A percentile compares a stretch with the other conserved stretches of the same genome.
phyloP scores from a whole-genome alignment of 1,284 basidiomycete genomes.

The Hypsizygus ulmarius region DNA sequence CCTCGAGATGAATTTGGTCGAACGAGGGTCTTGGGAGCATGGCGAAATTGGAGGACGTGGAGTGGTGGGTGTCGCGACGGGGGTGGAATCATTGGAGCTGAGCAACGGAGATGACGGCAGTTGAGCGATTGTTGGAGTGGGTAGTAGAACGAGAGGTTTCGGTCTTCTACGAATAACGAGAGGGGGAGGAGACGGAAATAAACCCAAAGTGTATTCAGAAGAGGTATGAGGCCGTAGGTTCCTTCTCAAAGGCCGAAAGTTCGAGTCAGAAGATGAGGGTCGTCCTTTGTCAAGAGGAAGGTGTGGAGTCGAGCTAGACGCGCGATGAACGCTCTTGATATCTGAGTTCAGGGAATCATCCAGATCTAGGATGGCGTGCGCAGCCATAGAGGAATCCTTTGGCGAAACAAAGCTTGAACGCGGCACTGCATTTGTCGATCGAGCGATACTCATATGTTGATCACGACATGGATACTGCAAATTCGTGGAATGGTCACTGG shows the following conservation, averaged over 20 bases:
- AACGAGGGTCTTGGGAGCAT: conserved; percentile 19
- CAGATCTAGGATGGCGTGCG: conserved; percentile 18
- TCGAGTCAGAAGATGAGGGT: conserved; percentile 3
- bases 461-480: no score
- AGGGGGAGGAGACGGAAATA: conserved; percentile 43
- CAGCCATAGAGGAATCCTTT: conserved; percentile 14
- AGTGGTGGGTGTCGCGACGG: conserved; percentile 39
- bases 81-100: conserved; percentile 39
- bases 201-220: conserved; percentile 28
- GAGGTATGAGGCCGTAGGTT: background rate
- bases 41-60: conserved; percentile 20
- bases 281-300: conserved; percentile 19
- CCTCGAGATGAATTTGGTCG: conserved; percentile 24
- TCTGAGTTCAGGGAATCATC: conserved; percentile 15
- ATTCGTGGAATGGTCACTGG: no score
- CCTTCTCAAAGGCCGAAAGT: background rate
- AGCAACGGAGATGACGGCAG: conserved; percentile 33
- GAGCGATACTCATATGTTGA: no score
- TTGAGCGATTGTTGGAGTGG: conserved; percentile 25
- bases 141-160: conserved; percentile 36
- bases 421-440: no score
- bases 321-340: conserved; percentile 19
- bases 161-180: conserved; percentile 36
- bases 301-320: conserved; percentile 28
- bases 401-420: background rate